phyloP scores from a whole-genome alignment of 441 rosid species.

The Biscutella laevigata region DNA sequence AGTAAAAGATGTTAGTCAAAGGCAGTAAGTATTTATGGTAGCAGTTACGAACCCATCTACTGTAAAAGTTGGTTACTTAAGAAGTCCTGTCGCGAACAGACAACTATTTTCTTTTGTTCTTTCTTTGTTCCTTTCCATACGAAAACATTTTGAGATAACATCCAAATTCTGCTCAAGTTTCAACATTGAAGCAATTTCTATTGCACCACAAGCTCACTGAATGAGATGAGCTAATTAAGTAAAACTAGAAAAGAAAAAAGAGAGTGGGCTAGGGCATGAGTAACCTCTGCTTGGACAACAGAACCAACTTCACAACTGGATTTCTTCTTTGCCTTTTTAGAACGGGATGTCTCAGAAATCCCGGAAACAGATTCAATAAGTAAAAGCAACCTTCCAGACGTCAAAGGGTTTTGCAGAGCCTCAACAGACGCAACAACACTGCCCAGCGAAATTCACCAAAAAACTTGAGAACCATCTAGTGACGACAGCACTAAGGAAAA shows the following conservation, averaged over 20 bases:
- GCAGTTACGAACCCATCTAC: not conserved
- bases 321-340: slow-evolving; percentile 79
- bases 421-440: slow-evolving; percentile 71
- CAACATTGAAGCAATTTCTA: slow-evolving; percentile 4
- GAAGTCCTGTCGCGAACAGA: not conserved
- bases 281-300: slow-evolving; percentile 83
- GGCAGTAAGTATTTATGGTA: not conserved
- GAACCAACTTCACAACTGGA: slow-evolving; percentile 68
- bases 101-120: not conserved
- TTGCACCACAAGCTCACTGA: slow-evolving; percentile 3
- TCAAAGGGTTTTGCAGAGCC: slow-evolving; percentile 57
- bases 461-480: slow-evolving; percentile 3
- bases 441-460: slow-evolving; percentile 22
- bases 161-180: slow-evolving; percentile 1
- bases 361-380: slow-evolving; percentile 64
- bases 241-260: slow-evolving; percentile 8
- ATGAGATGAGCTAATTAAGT: not conserved
- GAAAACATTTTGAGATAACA: not conserved
- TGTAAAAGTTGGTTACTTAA: not conserved
- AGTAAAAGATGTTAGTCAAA: slow-evolving; percentile 15
- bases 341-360: slow-evolving; percentile 52
- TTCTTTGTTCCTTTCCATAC: not conserved
- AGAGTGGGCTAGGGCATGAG: not conserved
- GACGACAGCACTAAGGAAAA: slow-evolving; percentile 4
- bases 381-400: slow-evolving; percentile 78